phyloP scores from a whole-genome alignment of 345 rosid genomes.

The Melastoma malabathricum region DNA sequence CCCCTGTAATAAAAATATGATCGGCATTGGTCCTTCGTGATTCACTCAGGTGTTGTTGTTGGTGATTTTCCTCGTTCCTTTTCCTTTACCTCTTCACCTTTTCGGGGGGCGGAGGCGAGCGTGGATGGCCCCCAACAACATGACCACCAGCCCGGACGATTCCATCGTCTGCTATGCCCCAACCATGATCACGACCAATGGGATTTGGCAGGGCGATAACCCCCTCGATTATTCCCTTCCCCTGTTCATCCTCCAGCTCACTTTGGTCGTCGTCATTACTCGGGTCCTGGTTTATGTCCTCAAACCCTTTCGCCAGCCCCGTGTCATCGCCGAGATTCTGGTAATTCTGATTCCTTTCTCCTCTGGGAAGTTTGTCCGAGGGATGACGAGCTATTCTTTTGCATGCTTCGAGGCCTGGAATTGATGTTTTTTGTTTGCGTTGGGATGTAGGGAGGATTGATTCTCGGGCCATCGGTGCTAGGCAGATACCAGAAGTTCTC shows the following conservation, averaged over 20 bases:
- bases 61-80: too few relatives aligned
- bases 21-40: too few relatives aligned
- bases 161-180: conserved; percentile 79
- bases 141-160: conserved; percentile 10
- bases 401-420: too few relatives aligned
- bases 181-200: conserved; percentile 83
- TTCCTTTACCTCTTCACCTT: too few relatives aligned
- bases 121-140: conserved; percentile 1
- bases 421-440: not conserved
- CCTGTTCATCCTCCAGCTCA: conserved; percentile 74
- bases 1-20: too few relatives aligned
- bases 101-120: not conserved
- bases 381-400: conserved; percentile 6
- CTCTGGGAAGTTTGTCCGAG: not conserved
- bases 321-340: conserved; percentile 75
- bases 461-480: conserved; percentile 75
- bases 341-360: conserved; percentile 11
- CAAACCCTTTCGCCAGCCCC: conserved; percentile 89
- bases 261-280: conserved; percentile 56
- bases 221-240: conserved; percentile 88
- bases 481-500: conserved; percentile 34
- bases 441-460: conserved; percentile 51
- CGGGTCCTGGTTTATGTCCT: conserved; percentile 55
- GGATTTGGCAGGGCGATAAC: conserved; percentile 96
- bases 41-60: too few relatives aligned